Conservation (phyloP, 345 rosid species). For the Bruguiera sexangula region DNA sequence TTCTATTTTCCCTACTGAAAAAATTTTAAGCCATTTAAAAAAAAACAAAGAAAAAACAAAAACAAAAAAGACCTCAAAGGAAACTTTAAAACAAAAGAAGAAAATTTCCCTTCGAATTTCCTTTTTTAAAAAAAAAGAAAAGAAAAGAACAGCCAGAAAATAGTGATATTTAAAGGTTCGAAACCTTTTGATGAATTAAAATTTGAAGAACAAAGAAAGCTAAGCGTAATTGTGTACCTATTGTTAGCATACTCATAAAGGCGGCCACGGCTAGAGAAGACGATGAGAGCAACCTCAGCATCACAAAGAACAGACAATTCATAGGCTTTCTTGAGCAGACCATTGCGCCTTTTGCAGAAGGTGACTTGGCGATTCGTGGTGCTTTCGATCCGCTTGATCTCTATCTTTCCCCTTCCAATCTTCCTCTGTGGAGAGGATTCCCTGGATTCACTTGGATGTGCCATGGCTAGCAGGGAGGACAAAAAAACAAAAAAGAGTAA, state of each 20-base stretch:
- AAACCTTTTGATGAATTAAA: background rate
- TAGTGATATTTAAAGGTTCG: too few species aligned
- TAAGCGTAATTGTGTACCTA: conserved; percentile 44
- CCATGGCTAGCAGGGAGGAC: conserved; percentile 19
- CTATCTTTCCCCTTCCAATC: conserved; percentile 95
- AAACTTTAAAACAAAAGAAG: too few species aligned
- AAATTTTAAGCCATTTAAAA: too few species aligned
- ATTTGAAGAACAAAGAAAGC: background rate
- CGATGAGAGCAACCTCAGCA: conserved; percentile 81
- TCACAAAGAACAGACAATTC: conserved; percentile 91
- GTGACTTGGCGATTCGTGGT: conserved; percentile 97
- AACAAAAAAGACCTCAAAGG: too few species aligned
- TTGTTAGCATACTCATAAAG: conserved; percentile 95
- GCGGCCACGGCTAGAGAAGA: conserved; percentile 98
- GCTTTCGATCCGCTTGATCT: conserved; percentile 99
- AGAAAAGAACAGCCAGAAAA: too few species aligned
- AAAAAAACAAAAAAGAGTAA: background rate
- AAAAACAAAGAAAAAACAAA: too few species aligned
- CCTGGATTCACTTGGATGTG: conserved; percentile 36
- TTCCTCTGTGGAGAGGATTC: conserved; percentile 64
- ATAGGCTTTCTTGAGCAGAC: conserved; percentile 92
- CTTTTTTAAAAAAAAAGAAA: too few species aligned
- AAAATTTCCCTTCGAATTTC: too few species aligned
- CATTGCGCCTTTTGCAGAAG: conserved; percentile 94
- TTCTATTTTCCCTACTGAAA: too few species aligned